Percentiles rank a stretch among this genome's conserved stretches.
Conservation (phyloP, 495 filamentous ascomycete species). For the Aspergillus kassunensis region DNA sequence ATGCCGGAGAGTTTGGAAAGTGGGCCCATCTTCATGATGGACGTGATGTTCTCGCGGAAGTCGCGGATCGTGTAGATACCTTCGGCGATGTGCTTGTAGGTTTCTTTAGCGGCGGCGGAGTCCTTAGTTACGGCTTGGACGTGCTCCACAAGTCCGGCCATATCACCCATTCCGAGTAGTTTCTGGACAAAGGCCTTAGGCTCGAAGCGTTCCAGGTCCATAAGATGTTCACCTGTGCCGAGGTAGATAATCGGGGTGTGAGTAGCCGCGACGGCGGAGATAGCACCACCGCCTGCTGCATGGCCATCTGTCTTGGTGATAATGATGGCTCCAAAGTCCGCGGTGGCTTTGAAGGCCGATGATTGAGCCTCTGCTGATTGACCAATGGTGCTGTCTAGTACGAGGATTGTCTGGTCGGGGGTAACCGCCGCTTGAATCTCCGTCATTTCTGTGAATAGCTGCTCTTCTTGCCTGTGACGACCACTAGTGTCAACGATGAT, state of each 20-base stretch:
- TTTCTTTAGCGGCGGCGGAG: conserved; percentile 73
- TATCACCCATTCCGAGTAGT: conserved; percentile 94
- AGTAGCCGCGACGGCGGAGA: conserved; percentile 96
- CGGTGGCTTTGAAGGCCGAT: conserved; percentile 94
- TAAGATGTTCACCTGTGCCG: conserved; percentile 94
- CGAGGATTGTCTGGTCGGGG: conserved; percentile 97
- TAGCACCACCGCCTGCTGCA: conserved; percentile 91
- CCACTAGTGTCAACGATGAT: conserved; percentile 98
- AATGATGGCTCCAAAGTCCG: conserved; percentile 97
- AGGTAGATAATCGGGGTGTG: conserved; percentile 97
- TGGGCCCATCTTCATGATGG: conserved; percentile 99
- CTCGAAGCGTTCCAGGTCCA: conserved; percentile 89
- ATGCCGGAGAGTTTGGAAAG: conserved; percentile 97
- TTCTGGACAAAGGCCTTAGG: conserved; percentile 89
- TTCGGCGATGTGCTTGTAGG: conserved; percentile 96
- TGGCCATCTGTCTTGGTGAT: conserved; percentile 98
- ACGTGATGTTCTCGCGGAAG: conserved; percentile 88
- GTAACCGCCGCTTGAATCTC: conserved; percentile 90
- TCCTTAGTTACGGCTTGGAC: conserved; percentile 96
- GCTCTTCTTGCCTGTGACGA: conserved; percentile 88
- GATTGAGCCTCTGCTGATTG: conserved; percentile 93
- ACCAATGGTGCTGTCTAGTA: conserved; percentile 92
- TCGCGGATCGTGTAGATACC: conserved; percentile 95
- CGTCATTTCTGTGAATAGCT: conserved; percentile 95
- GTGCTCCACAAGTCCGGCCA: conserved; percentile 92